Base-by-base conservation (phyloP, 2,329 filamentous ascomycete species). In the Arthrobotrys sinensis region DNA sequence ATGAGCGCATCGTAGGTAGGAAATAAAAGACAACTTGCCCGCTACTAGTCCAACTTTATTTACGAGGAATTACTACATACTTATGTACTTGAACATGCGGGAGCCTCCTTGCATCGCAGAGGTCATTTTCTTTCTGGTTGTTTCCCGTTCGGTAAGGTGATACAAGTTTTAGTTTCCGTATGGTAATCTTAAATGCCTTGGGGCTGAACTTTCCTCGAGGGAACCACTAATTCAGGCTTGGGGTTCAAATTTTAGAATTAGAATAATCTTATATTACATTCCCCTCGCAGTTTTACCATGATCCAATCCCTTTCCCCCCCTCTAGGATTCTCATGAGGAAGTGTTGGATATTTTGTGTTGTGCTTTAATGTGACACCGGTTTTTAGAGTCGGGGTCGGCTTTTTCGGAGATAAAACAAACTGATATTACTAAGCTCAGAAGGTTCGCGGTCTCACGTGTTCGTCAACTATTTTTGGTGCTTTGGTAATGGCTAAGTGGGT, bases 141-240 rank as follows among this genome's bases (percentile, higher is more conserved):
- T n/a, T 60, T 43, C 55, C 55, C 1, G 12, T 60, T 60, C 28
- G 24, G 55, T 60, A n/a, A 60, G 36, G 36, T 60, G 12, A 1
- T 60, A 43, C 19, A 24, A 34, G 16, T 43, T 43, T 60, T 60
- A 60, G 55, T 60, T n/a, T 60, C 55, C 55, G 55, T 60, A 43
- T 40, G 28, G 28, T 50, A 43, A 14, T 14, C n/a, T 14, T 43
- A 43, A 14, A 14, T 43, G 12, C 40, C 11, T 43, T 28, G 24
- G 24, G 24, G 24, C 4, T 28, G 24, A 28, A 2, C 2, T 28
- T 28, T 28, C 24, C 4, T 28, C 4, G 24, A 4, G 24, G 24
- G 24, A 4, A 28, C 2, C 24, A 28, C 24, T 28, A 28, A 28
- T 28, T 28, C 24, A 28, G 24, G 24, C 24, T 4, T 28, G 24